Base-by-base conservation (phyloP, 2,329 filamentous ascomycete species). In the Seiridium unicorne region DNA sequence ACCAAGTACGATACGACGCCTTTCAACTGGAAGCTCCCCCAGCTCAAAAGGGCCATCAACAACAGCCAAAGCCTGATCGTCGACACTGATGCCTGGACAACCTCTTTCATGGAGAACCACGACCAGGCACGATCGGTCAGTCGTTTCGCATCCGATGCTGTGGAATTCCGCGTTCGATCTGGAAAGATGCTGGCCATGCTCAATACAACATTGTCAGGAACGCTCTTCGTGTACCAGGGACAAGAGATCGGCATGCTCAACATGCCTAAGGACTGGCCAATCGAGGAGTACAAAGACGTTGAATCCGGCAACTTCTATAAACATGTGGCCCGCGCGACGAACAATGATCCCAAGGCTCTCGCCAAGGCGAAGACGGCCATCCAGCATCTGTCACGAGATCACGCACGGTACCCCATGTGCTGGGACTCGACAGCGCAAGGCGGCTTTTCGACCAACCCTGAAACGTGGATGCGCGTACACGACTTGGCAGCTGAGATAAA, bases 401-500 rank as follows among this genome's bases (percentile, higher is more conserved):
- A 93, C 71, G 86, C 85, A 6, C 81, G 90, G 51, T 86, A 87
- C 0, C 89, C 89, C 0, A 87, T 93, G 73, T 89, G 91, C 69
- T 93, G 90, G 89, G 80, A 86, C 62, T 68, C 73, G n/a, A 76
- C 74, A 1, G 68, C 75, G 0, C 82, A 91, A 61, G 88, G 79
- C 0, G 89, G 90, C 9, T 93, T 92, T 75, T 87, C 87, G 0
- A 76, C 76, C 1, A 58, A 46, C 38, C 38, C 55, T 74, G 74
- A 1, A 44, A 62, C 59, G 7, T 93, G 90, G 90, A 92, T 92
- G 84, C 81, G 83, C 11, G 82, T 87, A 44, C 87, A 91, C 69
- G 83, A 88, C 59, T 82, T 86, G 68, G 88, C 86, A 70, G 70
- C 69, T 2, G 71, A 76, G n/a, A 77, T 89, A 74, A 93, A 93